Evolutionary conservation across 2,329 filamentous ascomycete species (phyloP).

Genomic region (Niveomyces coronatus): DNA sequence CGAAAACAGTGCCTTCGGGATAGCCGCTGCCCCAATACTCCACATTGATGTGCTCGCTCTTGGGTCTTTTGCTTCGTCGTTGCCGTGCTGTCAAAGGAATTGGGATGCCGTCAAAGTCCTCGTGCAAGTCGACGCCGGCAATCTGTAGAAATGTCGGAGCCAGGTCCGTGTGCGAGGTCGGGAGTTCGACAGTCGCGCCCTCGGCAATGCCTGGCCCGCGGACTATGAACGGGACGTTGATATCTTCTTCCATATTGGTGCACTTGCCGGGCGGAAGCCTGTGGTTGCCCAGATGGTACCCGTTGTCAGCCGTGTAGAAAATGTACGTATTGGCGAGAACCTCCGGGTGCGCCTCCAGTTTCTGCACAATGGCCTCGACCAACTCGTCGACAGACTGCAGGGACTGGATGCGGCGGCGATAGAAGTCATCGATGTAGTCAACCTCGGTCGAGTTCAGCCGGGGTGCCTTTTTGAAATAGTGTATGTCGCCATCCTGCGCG

Average conservation of each 20-base stretch:
- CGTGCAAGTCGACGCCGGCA: conserved; percentile 28
- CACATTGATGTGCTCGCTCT: conserved; percentile 46
- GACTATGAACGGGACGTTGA: conserved; percentile 46
- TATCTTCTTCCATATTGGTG: conserved; percentile 48
- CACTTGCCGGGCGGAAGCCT: conserved; percentile 47
- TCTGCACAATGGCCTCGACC: conserved; percentile 34
- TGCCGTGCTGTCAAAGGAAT: conserved; percentile 32
- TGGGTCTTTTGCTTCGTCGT: conserved; percentile 11
- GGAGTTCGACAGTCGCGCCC: conserved; percentile 27
- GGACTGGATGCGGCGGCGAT: conserved; percentile 38
- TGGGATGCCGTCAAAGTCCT: conserved; percentile 46
- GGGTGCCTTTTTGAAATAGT: conserved; percentile 20
- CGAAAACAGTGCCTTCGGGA: conserved; percentile 23
- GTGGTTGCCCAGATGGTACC: conserved; percentile 51
- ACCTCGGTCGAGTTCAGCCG: conserved; percentile 31
- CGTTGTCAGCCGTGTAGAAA: conserved; percentile 50
- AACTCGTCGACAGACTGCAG: conserved; percentile 47
- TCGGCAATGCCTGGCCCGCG: conserved; percentile 42
- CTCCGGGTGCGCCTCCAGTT: conserved; percentile 36
- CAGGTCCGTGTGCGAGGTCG: conserved; percentile 53
- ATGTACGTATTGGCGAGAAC: conserved; percentile 53
- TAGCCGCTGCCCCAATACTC: conserved; percentile 44
- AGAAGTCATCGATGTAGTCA: conserved; percentile 39
- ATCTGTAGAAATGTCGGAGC: conserved; percentile 47
- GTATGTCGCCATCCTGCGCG: conserved; percentile 28